A percentile compares a stretch with the other conserved stretches of the same genome.
Conservation (phyloP, 805 yeast genomes). For the Candida coleopterorum region DNA sequence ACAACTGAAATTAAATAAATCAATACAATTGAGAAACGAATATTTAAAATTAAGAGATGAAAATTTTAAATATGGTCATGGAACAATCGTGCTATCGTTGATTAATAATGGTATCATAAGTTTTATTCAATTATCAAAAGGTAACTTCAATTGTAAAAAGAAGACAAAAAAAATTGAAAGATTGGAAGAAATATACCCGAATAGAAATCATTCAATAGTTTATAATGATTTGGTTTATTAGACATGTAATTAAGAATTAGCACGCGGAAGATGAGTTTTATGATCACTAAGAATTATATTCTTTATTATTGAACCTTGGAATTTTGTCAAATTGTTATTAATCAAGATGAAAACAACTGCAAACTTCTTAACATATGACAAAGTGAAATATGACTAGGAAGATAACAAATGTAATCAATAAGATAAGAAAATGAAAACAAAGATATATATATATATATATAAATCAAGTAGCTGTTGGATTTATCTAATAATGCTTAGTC, state of each 20-base stretch:
- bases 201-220: slow-evolving; percentile 16
- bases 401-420: too few species aligned
- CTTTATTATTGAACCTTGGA: neutral
- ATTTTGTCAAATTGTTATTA: neutral
- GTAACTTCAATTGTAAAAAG: slow-evolving; percentile 33
- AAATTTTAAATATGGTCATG: slow-evolving; percentile 48
- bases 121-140: slow-evolving; percentile 50
- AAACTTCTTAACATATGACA: too few species aligned
- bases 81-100: slow-evolving; percentile 58
- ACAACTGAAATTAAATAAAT: slow-evolving; percentile 21
- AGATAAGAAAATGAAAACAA: too few species aligned
- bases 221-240: slow-evolving; percentile 1
- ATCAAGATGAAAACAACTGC: too few species aligned
- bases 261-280: neutral
- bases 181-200: slow-evolving; percentile 14
- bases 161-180: slow-evolving; percentile 11
- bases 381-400: too few species aligned
- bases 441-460: too few species aligned
- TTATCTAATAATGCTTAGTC: too few species aligned
- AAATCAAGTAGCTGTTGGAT: too few species aligned
- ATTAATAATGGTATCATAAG: slow-evolving; percentile 74
- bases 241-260: too few species aligned
- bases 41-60: slow-evolving; percentile 29
- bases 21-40: slow-evolving; percentile 20
- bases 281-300: neutral